Conservation (phyloP, 1,284 basidiomycete genomes). For the Wolfiporia cocos region DNA sequence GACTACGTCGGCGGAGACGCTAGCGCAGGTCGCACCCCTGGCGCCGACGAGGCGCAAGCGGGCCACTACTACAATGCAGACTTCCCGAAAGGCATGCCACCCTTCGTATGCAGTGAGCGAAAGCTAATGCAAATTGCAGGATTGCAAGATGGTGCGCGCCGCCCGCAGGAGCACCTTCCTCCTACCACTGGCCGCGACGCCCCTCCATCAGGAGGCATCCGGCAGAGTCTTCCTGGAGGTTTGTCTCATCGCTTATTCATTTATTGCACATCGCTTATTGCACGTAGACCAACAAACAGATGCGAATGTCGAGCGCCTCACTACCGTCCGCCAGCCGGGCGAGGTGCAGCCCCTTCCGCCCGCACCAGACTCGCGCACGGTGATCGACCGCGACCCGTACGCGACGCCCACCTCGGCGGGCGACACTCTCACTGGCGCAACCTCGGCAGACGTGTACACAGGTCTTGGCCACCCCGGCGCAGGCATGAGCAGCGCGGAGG, state of each 20-base stretch:
- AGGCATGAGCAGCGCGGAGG: conserved; percentile 27
- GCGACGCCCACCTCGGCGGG: conserved; percentile 15
- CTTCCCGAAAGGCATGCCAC: conserved; percentile 19
- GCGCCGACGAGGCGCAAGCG: conserved; percentile 22
- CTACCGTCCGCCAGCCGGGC: conserved; percentile 10
- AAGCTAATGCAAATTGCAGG: no score
- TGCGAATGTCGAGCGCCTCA: conserved; percentile 5
- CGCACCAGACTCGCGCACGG: conserved; percentile 23
- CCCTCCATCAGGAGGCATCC: conserved; percentile 13
- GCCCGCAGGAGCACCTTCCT: conserved; percentile 23
- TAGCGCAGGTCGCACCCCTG: conserved; percentile 20
- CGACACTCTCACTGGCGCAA: conserved; percentile 26
- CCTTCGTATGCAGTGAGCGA: no score
- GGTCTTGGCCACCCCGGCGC: conserved; percentile 26
- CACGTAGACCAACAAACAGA: conserved; percentile 16
- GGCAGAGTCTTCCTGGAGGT: conserved; percentile 10
- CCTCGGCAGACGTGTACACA: conserved; percentile 27
- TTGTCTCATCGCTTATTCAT: conserved; percentile 1
- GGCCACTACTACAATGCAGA: conserved; percentile 22
- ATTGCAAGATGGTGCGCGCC: conserved; percentile 4
- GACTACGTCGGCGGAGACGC: conserved; percentile 25
- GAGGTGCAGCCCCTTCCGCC: conserved; percentile 16
- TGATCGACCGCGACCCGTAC: conserved; percentile 22
- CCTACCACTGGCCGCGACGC: conserved; percentile 22
- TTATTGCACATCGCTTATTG: neutral